phyloP scores from a whole-genome alignment of 1,284 basidiomycete genomes.

The Trichosporon sp. region DNA sequence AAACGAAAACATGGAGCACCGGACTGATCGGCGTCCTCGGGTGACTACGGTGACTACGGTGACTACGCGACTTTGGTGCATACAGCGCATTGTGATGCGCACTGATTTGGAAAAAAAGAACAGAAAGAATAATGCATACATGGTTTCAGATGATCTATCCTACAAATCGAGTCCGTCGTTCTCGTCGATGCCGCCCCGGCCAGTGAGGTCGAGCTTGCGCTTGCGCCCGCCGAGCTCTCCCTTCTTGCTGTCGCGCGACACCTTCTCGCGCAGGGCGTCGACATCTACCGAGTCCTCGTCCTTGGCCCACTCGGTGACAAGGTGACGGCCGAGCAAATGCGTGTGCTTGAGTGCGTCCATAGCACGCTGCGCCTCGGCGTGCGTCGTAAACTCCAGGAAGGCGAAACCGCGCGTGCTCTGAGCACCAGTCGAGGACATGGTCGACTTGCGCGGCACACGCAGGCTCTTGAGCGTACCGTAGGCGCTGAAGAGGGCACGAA shows the following conservation, averaged over 20 bases:
- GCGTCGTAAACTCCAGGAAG: slow-evolving; percentile 85
- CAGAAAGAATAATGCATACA: slow-evolving; percentile 1
- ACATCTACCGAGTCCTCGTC: slow-evolving; percentile 59
- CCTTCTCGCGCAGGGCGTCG: slow-evolving; percentile 69
- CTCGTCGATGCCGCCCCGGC: slow-evolving; percentile 21
- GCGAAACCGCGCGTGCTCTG: slow-evolving; percentile 71
- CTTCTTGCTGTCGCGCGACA: slow-evolving; percentile 42
- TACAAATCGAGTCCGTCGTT: slow-evolving; percentile 35
- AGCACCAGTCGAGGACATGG: slow-evolving; percentile 58
- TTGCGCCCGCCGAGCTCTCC: slow-evolving; percentile 32
- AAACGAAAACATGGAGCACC: neutral
- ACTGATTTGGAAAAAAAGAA: neutral
- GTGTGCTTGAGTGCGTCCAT: slow-evolving; percentile 81
- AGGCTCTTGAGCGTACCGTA: slow-evolving; percentile 90
- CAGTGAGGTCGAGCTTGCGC: slow-evolving; percentile 40
- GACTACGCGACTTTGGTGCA: too few species aligned
- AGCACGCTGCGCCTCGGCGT: slow-evolving; percentile 79
- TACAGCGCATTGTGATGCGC: neutral
- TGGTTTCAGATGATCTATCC: neutral
- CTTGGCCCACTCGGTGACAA: slow-evolving; percentile 90
- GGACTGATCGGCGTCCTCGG: neutral
- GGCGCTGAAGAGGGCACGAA: slow-evolving; percentile 76
- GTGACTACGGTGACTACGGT: neutral
- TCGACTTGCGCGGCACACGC: slow-evolving; percentile 79
- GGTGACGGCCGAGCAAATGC: slow-evolving; percentile 89